Evolutionary conservation across 805 yeast species (phyloP), one percentile per base, ranked within the genome.

Genomic region (Komagataella pastoris): DNA sequence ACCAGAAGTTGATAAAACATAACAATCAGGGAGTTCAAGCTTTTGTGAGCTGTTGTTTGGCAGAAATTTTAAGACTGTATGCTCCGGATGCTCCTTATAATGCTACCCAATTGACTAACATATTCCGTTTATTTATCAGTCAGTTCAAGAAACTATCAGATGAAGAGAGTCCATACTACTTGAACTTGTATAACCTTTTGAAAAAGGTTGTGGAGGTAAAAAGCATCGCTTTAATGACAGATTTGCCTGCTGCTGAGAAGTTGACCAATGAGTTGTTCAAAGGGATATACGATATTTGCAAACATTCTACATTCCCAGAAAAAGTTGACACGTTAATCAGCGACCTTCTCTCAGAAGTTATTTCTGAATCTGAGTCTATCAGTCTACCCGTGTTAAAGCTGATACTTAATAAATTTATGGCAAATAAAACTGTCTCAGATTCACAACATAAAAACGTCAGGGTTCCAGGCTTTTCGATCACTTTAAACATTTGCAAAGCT

Each of bases 61-160:
- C 88, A 5, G 96, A 89, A 61, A 70, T 90, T 7, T 65, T 89
- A 46, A 71, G 96, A 53, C 64, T 90, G 14, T 83, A 75, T 59
- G 97, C 96, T 0, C 97, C 97, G 0, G 87, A 89, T 61, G 95
- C 96, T 6, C 97, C 97, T 3, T 89, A 76, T 64, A 79, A 85
- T 1, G 80, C 81, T 21, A 55, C 68, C 1, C 82, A 84, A 56
- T 69, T 89, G 44, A 69, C 80, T 0, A 81, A 72, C 3, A 75
- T 88, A 17, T 88, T 89, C 68, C 77, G 74, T 56, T 70, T 86
- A 6, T 79, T 88, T 59, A 73, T 84, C 54, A 63, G 67, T 24
- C 89, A 85, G 61, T 77, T 90, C 56, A 72, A 72, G 51, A 73
- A 71, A 48, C 64, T 88, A 46, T 61, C 71, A 3, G 61, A 69